Percentiles rank a stretch among this genome's conserved stretches.
phyloP scores from a whole-genome alignment of 1,284 basidiomycete species.

The Polyporus tsugae region DNA sequence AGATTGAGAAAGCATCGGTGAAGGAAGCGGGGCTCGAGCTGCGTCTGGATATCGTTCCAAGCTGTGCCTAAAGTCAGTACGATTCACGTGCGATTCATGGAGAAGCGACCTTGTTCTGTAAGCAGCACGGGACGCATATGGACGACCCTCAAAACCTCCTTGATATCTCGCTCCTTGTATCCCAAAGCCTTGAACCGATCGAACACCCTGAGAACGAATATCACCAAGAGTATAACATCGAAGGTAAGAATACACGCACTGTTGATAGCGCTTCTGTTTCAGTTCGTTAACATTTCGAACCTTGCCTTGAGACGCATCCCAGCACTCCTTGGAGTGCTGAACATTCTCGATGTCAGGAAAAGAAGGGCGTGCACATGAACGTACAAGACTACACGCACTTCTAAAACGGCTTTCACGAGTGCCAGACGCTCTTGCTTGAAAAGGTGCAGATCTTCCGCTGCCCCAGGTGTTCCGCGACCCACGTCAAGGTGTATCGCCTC shows the following conservation, averaged over 20 bases:
- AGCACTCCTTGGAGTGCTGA: neutral
- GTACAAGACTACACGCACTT: neutral
- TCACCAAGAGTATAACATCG: neutral
- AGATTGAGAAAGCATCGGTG: neutral
- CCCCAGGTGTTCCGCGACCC: neutral
- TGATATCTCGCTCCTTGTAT: neutral
- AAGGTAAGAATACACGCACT: neutral
- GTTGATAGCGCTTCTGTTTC: conserved; percentile 2
- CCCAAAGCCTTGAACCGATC: neutral
- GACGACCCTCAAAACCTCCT: neutral
- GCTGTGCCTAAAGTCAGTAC: neutral
- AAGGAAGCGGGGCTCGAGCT: conserved; percentile 1
- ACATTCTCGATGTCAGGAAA: neutral
- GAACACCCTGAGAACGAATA: neutral
- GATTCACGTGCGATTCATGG: neutral
- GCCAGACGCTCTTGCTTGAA: neutral
- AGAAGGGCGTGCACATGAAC: neutral
- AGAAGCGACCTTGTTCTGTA: neutral
- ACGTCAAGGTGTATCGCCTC: neutral
- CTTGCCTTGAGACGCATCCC: neutral
- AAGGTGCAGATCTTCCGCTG: neutral
- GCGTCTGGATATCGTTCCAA: neutral
- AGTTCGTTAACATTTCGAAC: neutral
- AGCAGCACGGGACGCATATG: neutral
- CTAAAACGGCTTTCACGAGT: neutral